A percentile compares a stretch with the other conserved stretches of the same genome.
Evolutionary conservation across 441 rosid species (phyloP).

Genomic region (Populus hybrid): DNA sequence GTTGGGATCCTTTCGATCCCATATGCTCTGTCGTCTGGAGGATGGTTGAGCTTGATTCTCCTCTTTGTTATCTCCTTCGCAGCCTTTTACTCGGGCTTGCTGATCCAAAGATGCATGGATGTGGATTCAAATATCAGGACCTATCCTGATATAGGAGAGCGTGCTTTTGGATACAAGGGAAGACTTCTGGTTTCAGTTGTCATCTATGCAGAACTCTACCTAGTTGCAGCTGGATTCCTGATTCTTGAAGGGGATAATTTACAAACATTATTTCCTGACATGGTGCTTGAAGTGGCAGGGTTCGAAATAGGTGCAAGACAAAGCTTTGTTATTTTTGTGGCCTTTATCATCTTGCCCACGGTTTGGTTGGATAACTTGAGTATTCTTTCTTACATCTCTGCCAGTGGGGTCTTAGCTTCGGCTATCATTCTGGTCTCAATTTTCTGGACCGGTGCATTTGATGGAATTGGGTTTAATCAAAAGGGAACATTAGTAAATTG

Average conservation of each 20-base stretch:
- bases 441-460: conserved; percentile 60
- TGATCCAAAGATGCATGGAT: conserved; percentile 80
- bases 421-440: conserved; percentile 60
- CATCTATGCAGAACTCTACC: conserved; percentile 71
- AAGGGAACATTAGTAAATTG: conserved; percentile 41
- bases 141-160: conserved; percentile 84
- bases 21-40: conserved; percentile 82
- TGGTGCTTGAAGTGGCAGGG: conserved; percentile 45
- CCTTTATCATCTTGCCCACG: conserved; percentile 68
- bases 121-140: conserved; percentile 52
- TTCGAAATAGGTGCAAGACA: conserved; percentile 44
- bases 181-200: conserved; percentile 50
- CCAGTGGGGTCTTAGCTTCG: conserved; percentile 86
- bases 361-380: conserved; percentile 76
- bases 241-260: conserved; percentile 90
- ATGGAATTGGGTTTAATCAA: conserved; percentile 66
- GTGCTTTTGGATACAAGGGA: conserved; percentile 78
- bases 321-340: conserved; percentile 59
- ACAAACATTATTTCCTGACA: conserved; percentile 45
- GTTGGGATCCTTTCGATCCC: conserved; percentile 86
- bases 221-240: conserved; percentile 77
- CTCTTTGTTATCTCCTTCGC: conserved; percentile 55
- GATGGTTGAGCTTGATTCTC: conserved; percentile 73
- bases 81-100: conserved; percentile 62
- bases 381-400: conserved; percentile 79